Evolutionary conservation across 2,329 filamentous ascomycete species (phyloP).

Genomic region (Cercospora zeina): DNA sequence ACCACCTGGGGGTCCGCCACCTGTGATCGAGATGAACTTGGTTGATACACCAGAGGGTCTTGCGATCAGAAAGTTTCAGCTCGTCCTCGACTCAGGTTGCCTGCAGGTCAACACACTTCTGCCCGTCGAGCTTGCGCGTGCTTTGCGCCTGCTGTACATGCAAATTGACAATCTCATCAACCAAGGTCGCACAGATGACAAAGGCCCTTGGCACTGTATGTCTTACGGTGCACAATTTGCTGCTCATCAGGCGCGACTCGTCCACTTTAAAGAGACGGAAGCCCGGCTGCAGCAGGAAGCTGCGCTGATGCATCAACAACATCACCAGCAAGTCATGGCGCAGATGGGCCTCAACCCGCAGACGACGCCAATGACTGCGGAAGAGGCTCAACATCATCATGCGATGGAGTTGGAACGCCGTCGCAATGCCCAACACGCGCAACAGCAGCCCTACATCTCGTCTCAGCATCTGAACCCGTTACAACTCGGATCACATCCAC

Average conservation of each 20-base stretch:
- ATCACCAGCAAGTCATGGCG: slow-evolving; percentile 30
- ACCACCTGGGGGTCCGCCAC: slow-evolving; percentile 17
- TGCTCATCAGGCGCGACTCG: slow-evolving; percentile 32
- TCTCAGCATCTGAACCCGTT: slow-evolving; percentile 33
- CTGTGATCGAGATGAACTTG: slow-evolving; percentile 32
- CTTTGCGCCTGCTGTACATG: slow-evolving; percentile 38
- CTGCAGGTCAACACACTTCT: slow-evolving; percentile 35
- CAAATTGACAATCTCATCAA: slow-evolving; percentile 42
- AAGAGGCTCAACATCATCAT: slow-evolving; percentile 27
- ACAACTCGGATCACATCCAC: slow-evolving; percentile 24
- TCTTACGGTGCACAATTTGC: slow-evolving; percentile 39
- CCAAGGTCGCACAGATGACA: slow-evolving; percentile 28
- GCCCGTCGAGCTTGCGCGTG: slow-evolving; percentile 31
- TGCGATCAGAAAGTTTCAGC: slow-evolving; percentile 37
- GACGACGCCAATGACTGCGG: slow-evolving; percentile 6
- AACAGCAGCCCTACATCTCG: slow-evolving; percentile 28
- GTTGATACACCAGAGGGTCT: slow-evolving; percentile 36
- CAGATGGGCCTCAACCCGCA: slow-evolving; percentile 27
- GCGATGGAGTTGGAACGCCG: slow-evolving; percentile 32
- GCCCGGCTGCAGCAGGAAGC: slow-evolving; percentile 29
- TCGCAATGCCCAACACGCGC: slow-evolving; percentile 29
- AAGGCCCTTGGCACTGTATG: slow-evolving; percentile 34
- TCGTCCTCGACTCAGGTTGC: slow-evolving; percentile 37
- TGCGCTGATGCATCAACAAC: slow-evolving; percentile 28
- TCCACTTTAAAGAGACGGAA: slow-evolving; percentile 31